Percentiles rank a stretch among this genome's conserved stretches.
Evolutionary conservation across 495 filamentous ascomycete species (phyloP).

Genomic region (Aspergillus nidulans): DNA sequence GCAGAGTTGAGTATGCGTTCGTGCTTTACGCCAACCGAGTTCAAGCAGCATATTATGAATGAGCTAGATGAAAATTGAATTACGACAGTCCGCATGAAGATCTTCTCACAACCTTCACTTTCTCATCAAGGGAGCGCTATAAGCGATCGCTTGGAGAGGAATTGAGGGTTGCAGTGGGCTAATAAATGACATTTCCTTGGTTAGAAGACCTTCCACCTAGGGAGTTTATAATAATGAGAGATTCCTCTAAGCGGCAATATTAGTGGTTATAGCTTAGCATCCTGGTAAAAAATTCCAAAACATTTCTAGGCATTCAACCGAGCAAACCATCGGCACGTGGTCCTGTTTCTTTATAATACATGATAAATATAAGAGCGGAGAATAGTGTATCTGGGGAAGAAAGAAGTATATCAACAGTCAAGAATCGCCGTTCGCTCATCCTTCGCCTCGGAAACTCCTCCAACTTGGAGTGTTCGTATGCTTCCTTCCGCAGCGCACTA

Average conservation of each 20-base stretch:
- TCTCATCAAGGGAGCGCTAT: conserved; percentile 43
- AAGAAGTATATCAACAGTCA: background rate
- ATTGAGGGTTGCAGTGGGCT: background rate
- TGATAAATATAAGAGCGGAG: conserved; percentile 17
- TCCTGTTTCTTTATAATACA: conserved; percentile 16
- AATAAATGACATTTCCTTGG: no score
- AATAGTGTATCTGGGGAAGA: conserved; percentile 11
- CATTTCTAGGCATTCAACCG: background rate
- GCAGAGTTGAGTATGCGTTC: background rate
- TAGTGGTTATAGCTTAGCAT: no score
- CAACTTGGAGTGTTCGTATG: background rate
- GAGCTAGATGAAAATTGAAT: conserved; percentile 15
- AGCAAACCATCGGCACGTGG: conserved; percentile 7
- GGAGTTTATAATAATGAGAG: no score
- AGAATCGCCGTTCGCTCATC: background rate
- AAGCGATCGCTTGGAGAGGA: conserved; percentile 46
- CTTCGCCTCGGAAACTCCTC: background rate
- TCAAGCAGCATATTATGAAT: background rate
- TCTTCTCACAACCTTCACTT: conserved; percentile 30
- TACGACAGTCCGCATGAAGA: conserved; percentile 14
- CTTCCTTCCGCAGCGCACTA: no score
- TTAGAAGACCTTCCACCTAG: no score
- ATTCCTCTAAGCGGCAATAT: no score
- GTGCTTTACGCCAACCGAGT: background rate
- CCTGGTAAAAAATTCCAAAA: background rate